These are phyloP conservation scores for Eudorina sp. DNA, from an alignment of 139 green algal species.

Conservation along the genomic window DNA sequence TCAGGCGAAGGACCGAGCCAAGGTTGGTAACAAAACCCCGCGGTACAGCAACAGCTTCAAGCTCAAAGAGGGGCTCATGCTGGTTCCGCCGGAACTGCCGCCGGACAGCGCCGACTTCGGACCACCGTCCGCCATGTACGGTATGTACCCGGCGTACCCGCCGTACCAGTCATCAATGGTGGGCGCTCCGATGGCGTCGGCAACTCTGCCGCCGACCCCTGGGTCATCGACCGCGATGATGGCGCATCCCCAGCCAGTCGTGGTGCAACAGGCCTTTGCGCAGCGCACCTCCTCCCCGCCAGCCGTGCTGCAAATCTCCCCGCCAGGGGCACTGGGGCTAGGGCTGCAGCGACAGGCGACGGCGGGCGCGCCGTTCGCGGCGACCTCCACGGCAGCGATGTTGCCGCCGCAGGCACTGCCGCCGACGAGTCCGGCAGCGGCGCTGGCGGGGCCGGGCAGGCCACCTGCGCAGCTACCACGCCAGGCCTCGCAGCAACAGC, in stretches of 20 bases:
- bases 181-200: background rate
- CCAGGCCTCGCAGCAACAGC: background rate
- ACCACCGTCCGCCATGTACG: conserved; percentile 6
- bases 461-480: background rate
- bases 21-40: conserved; percentile 35
- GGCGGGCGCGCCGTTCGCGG: background rate
- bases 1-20: conserved; percentile 12
- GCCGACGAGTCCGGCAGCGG: background rate
- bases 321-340: background rate
- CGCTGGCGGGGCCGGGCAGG: background rate
- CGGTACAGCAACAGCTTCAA: conserved; percentile 19
- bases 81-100: background rate
- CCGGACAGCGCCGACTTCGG: background rate
- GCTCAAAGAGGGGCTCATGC: background rate
- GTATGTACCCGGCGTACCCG: background rate
- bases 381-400: background rate
- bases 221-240: background rate
- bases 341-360: background rate
- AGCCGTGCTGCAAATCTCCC: background rate
- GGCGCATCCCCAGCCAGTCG: background rate
- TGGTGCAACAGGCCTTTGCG: conserved; percentile 16
- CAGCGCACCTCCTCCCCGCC: conserved; percentile 20
- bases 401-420: background rate
- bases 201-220: background rate
- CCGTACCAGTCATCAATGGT: conserved; percentile 24